Percentiles rank a stretch among this genome's conserved stretches.
These are phyloP conservation scores for Angomonas deanei DNA, from an alignment of 208 protist genomes.

Conservation along the genomic window DNA sequence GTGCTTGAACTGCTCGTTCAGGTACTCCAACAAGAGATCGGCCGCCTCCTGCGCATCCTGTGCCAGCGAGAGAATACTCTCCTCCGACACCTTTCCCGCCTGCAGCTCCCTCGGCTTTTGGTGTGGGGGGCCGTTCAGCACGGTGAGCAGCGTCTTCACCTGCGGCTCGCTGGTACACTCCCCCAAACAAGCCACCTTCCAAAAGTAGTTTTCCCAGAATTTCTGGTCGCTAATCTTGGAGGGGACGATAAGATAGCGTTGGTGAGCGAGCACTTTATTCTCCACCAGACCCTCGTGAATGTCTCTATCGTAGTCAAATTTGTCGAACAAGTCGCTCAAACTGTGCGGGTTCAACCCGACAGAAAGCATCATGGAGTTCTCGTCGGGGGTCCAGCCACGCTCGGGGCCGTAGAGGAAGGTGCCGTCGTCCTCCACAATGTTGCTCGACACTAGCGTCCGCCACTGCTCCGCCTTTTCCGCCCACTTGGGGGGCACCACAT, in stretches of 20 bases:
- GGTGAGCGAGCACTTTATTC: constrained; percentile 23
- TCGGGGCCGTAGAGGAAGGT: constrained; percentile 61
- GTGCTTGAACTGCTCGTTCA: constrained; percentile 20
- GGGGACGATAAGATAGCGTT: constrained; percentile 73
- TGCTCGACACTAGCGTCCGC: constrained; percentile 35
- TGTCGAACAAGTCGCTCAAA: constrained; percentile 23
- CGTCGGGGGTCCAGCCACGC: constrained; percentile 33
- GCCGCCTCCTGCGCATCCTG: constrained; percentile 37
- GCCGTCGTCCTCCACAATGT: constrained; percentile 42
- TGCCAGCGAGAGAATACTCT: constrained; percentile 29
- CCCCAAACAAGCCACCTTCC: constrained; percentile 66
- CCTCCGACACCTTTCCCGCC: constrained; percentile 14
- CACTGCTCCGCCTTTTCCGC: constrained; percentile 39
- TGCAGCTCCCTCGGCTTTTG: constrained; percentile 6
- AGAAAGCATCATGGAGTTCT: constrained; percentile 49
- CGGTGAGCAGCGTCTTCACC: constrained; percentile 44
- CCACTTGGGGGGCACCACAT: constrained; percentile 52
- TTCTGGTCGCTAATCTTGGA: constrained; percentile 50
- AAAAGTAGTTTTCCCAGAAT: constrained; percentile 86
- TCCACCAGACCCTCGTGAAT: constrained; percentile 61
- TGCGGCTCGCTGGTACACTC: constrained; percentile 54
- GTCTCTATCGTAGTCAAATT: constrained; percentile 55
- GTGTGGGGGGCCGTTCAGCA: constrained; percentile 48
- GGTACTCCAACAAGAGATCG: constrained; percentile 45
- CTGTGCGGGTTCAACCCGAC: constrained; percentile 38